A percentile compares a stretch with the other conserved stretches of the same genome.
Evolutionary conservation across 2,329 filamentous ascomycete species (phyloP).

Genomic region (Gaeumannomyces tritici): DNA sequence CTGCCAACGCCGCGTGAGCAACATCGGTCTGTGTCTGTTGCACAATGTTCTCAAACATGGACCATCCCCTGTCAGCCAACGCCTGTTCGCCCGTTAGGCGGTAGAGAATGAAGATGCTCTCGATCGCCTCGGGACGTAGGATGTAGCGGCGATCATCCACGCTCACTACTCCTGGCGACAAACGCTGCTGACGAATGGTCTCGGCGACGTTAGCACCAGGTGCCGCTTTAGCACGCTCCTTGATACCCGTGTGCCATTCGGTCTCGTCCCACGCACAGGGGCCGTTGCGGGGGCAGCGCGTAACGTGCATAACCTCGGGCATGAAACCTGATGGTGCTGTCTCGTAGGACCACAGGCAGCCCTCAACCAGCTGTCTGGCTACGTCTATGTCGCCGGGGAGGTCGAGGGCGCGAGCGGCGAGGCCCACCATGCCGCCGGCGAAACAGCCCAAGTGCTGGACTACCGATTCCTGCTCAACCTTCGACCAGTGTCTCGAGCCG

Average conservation of each 20-base stretch:
- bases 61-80: conserved; percentile 35
- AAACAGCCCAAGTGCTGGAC: conserved; percentile 32
- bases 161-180: conserved; percentile 43
- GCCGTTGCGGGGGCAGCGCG: conserved; percentile 23
- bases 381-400: conserved; percentile 29
- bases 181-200: conserved; percentile 17
- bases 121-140: conserved; percentile 40
- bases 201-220: conserved; percentile 16
- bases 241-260: conserved; percentile 15
- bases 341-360: conserved; percentile 46
- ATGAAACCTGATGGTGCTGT: conserved; percentile 40
- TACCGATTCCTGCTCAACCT: conserved; percentile 22
- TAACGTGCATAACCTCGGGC: conserved; percentile 31
- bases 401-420: conserved; percentile 26
- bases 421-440: conserved; percentile 32
- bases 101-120: conserved; percentile 42
- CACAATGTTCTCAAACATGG: conserved; percentile 35
- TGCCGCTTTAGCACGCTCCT: conserved; percentile 9
- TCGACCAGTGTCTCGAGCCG: conserved; percentile 47
- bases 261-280: conserved; percentile 22
- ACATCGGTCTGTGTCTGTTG: conserved; percentile 30
- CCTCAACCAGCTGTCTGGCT: conserved; percentile 37
- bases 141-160: conserved; percentile 31
- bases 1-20: conserved; percentile 34
- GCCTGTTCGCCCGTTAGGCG: conserved; percentile 35